Conservation (phyloP, 2,329 filamentous ascomycete genomes). For the Hypocrella siamensis region DNA sequence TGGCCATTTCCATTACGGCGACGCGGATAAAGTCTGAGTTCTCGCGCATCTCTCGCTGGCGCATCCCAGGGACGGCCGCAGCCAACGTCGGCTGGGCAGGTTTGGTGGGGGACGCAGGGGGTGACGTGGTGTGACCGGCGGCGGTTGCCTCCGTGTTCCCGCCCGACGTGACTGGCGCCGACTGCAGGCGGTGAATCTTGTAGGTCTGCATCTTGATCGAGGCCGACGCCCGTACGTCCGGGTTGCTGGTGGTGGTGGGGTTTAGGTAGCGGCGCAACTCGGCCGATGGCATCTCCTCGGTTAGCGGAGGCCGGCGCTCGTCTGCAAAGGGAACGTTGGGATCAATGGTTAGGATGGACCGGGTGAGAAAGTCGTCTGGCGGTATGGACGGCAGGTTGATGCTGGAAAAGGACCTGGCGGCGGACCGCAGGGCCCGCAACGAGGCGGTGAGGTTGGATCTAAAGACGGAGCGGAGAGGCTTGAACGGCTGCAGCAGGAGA, state of each 20-base stretch:
- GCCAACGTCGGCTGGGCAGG: constrained; percentile 15
- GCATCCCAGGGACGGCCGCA: constrained; percentile 26
- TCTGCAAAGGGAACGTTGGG: constrained; percentile 51
- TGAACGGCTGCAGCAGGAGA: constrained; percentile 22
- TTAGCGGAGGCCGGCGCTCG: constrained; percentile 45
- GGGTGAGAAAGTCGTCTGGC: constrained; percentile 49
- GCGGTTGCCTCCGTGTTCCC: constrained; percentile 8
- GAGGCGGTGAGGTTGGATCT: constrained; percentile 57
- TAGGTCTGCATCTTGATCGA: constrained; percentile 62
- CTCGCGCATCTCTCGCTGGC: constrained; percentile 53
- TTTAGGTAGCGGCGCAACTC: constrained; percentile 53
- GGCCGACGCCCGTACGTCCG: constrained; percentile 28
- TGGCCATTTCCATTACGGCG: constrained; percentile 57
- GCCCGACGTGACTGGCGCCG: constrained; percentile 16
- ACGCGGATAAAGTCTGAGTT: constrained; percentile 57
- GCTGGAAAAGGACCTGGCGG: constrained; percentile 45
- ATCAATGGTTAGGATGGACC: constrained; percentile 52
- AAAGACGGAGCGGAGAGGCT: constrained; percentile 41
- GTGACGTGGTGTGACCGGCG: constrained; percentile 7
- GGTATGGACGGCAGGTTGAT: constrained; percentile 49
- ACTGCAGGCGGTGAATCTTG: constrained; percentile 37
- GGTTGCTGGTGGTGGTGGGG: constrained; percentile 32
- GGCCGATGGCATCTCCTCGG: constrained; percentile 49
- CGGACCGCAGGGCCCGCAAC: constrained; percentile 45
- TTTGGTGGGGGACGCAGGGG: not conserved